Conservation (phyloP, 495 filamentous ascomycete species). For the Polyplosphaeria fusca region DNA sequence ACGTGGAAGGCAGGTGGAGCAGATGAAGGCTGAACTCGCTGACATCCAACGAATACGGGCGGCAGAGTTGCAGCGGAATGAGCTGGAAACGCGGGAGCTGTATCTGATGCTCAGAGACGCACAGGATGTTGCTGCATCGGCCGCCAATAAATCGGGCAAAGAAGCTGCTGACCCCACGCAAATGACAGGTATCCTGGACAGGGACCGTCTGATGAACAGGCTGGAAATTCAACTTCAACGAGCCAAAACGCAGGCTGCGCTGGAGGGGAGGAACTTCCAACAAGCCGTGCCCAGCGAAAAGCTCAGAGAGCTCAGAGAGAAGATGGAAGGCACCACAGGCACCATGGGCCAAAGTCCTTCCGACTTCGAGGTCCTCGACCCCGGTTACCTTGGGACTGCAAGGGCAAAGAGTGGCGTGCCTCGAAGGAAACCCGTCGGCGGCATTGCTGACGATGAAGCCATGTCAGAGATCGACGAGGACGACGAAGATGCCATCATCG, state of each 20-base stretch:
- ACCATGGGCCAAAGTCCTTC: slow-evolving; percentile 48
- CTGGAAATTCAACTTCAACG: slow-evolving; percentile 92
- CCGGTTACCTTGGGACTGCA: slow-evolving; percentile 34
- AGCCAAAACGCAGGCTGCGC: slow-evolving; percentile 96
- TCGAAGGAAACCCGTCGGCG: slow-evolving; percentile 37
- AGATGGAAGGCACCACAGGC: slow-evolving; percentile 72
- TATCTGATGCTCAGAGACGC: slow-evolving; percentile 98
- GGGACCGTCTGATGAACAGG: slow-evolving; percentile 84
- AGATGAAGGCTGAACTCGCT: slow-evolving; percentile 81
- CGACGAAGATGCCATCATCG: slow-evolving; percentile 44
- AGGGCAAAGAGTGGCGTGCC: slow-evolving; percentile 49
- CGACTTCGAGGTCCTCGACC: slow-evolving; percentile 23
- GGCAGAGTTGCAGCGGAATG: slow-evolving; percentile 90
- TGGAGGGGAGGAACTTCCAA: slow-evolving; percentile 92
- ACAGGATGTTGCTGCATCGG: slow-evolving; percentile 80
- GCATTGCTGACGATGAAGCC: slow-evolving; percentile 40
- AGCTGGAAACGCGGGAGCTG: slow-evolving; percentile 90
- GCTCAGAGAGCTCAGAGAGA: slow-evolving; percentile 84
- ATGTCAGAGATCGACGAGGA: slow-evolving; percentile 29
- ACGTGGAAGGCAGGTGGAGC: slow-evolving; percentile 78
- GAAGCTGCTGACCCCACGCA: slow-evolving; percentile 60
- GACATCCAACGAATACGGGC: slow-evolving; percentile 82
- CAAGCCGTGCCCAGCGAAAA: slow-evolving; percentile 81
- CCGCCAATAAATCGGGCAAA: slow-evolving; percentile 58
- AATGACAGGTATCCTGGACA: slow-evolving; percentile 89